Base-by-base conservation (phyloP, 139 green algal genomes). In the Tetradesmus lagerheimii region DNA sequence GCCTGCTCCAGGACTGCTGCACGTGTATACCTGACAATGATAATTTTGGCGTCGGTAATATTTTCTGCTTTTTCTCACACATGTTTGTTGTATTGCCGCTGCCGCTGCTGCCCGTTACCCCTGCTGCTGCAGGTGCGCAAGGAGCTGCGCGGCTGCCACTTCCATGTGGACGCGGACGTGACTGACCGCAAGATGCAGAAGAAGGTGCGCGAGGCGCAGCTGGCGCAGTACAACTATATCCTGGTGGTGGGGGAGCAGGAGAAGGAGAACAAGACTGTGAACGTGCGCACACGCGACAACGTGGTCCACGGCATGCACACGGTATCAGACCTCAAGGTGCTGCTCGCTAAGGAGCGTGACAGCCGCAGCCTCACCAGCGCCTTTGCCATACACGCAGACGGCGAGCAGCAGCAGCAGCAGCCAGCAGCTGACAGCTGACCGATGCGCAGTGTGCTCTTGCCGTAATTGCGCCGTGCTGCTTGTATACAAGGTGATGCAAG, bases 151-250 rank as follows among this genome's bases (percentile, higher is more conserved):
- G 91, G 90, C 11, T 89, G 87, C 0, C 91, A 92, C 39, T 91
- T 99, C 66, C 86, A 97, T 86, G 94, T 94, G 9, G 98, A 99
- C 62, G 93, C 94, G 2, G 97, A 99, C 91, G 29, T 91, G 37
- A 93, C 89, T 5, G 97, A 98, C 94, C 92, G 93, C 84, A 99
- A 99, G 92, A 99, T 99, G 95, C 95, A 99, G 95, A 99, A 99
- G 80, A 92, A 95, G 90, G 93, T 95, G 25, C 94, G 97, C 29
- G 97, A 99, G 91, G 98, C 98, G 35, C 98, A 99, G 94, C 93
- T 99, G 47, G 94, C 93, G 20, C 98, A 99, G 92, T 99, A 94
- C 94, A 99, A 99, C 96, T 99, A 99, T 94, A 99, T 99, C 91
- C 93, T 99, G 81, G 97, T 99, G 76, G 93, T 98, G 38, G 96